Base-by-base conservation (phyloP, 2,329 filamentous ascomycete genomes). In the Balansia obtecta region DNA sequence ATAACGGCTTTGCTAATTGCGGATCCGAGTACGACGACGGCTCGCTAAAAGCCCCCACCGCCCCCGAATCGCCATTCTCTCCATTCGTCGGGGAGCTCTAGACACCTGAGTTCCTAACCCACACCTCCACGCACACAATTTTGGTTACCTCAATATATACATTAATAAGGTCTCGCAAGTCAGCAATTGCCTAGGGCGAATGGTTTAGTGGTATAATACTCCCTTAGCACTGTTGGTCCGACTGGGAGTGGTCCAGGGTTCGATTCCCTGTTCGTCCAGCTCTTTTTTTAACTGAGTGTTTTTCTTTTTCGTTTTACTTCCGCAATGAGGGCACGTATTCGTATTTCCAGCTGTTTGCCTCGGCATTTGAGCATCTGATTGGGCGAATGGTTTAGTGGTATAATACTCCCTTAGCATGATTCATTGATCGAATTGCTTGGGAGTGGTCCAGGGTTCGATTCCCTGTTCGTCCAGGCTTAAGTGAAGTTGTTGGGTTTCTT, bases 161-260 rank as follows among this genome's bases (percentile, higher is more conserved):
- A 13, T 13, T 11, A 44, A 33, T 33, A 44, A 44, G 2, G 0
- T 0, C 0, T 0, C 2, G 13, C 9, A 1, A 0, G 8, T 20
- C 1, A 12, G 18, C 22, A 12, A 1, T 2, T 22, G 5, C 27
- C 3, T 32, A 6, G 47, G 48, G 48, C 48, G 55, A 54, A 54
- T 57, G 55, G 55, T 57, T 57, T 57, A 57, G 55, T 57, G 55
- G 55, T 57, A 57, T 57, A 57, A 57, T 54, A 51, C 55, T 53
- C 51, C 51, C 54, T 57, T 57, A 57, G 54, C n/a, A n/a, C n/a
- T n/a, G n/a, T n/a, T n/a, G n/a, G n/a, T n/a, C n/a, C n/a, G n/a
- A n/a, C n/a, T n/a, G n/a, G 54, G 51, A 52, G 55, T 53, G 55
- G 55, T 57, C 55, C 55, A 51, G 54, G 55, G 55, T 57, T 57